Percentiles rank a stretch among this genome's conserved stretches.
Evolutionary conservation across 805 yeast genomes (phyloP).

Genomic region (Sporopachydermia quercuum): DNA sequence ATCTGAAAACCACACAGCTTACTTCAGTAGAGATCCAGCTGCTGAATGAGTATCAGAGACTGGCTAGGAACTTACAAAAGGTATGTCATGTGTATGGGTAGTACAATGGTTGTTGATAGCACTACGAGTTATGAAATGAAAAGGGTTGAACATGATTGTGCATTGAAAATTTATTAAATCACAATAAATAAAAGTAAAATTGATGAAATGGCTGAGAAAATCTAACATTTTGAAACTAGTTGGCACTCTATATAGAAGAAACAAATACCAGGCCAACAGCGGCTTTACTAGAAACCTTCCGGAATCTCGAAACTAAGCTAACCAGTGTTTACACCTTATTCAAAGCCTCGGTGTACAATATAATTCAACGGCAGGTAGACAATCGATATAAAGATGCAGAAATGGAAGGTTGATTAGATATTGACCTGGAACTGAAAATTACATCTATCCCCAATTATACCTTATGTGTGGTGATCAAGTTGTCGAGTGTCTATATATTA

Average conservation of each 20-base stretch:
- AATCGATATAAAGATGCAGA: slow-evolving; percentile 10
- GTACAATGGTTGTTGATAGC: too few relatives aligned
- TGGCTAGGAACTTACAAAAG: slow-evolving; percentile 20
- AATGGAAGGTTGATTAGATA: slow-evolving; percentile 4
- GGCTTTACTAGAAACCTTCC: slow-evolving; percentile 32
- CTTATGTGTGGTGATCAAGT: too few relatives aligned
- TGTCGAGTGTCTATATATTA: too few relatives aligned
- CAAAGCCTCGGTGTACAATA: slow-evolving; percentile 56
- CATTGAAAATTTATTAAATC: slow-evolving; percentile 7
- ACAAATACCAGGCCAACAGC: slow-evolving; percentile 10
- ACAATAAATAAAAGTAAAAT: slow-evolving; percentile 11
- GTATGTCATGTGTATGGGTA: too few relatives aligned
- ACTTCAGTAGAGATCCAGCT: slow-evolving; percentile 21
- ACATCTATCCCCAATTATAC: too few relatives aligned
- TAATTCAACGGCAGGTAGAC: slow-evolving; percentile 35
- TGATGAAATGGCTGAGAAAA: slow-evolving; percentile 14
- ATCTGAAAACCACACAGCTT: slow-evolving; percentile 15
- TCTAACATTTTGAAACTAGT: slow-evolving; percentile 9
- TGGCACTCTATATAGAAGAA: slow-evolving; percentile 7
- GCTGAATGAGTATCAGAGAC: slow-evolving; percentile 23
- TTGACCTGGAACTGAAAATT: too few relatives aligned
- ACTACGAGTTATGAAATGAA: too few relatives aligned
- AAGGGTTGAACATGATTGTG: too few relatives aligned
- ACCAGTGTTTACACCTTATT: slow-evolving; percentile 51
- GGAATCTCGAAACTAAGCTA: slow-evolving; percentile 47